Base-by-base conservation (phyloP, 2,329 filamentous ascomycete species). In the Ampelomyces quisqualis region DNA sequence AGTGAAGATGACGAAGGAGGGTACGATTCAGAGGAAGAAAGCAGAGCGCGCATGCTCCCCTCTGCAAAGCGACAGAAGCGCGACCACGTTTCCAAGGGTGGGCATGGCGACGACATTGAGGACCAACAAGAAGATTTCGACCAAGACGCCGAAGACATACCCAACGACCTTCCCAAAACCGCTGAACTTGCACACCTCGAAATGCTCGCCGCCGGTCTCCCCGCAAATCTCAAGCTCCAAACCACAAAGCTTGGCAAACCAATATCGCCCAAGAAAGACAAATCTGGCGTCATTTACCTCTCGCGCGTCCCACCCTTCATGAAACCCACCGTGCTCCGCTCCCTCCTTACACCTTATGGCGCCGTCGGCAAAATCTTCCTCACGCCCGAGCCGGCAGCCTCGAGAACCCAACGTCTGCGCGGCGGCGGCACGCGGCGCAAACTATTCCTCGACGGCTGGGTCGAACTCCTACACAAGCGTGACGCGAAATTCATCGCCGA, bases 281-380 rank as follows among this genome's bases (percentile, higher is more conserved):
- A 83, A 63, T 89, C 86, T 0, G 88, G 88, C 49, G 86, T 94
- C 9, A 76, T 93, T 45, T 94, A 93, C 70, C 76, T 94, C 47
- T 91, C 87, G 4, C 82, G 88, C 44, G 81, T 93, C 49, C 88
- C 89, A 3, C 89, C 89, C 0, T 94, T 90, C 69, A 93, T 94
- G 87, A 90, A 90, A 59, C 87, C 88, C 5, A 73, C 77, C 36
- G 90, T 90, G 61, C 75, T 93, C 27, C 82, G 86, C 51, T 82
- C 84, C 13, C 81, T 90, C 10, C 80, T 93, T 38, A 77, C 83
- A 47, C 85, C 84, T 7, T 88, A 89, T 69, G 88, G 88, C 45
- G 75, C 76, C 26, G 80, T 91, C 60, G 86, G 86, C 58, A 84
- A 86, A 55, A 83, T 90, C 41, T 91, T 90, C 71, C 77, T 91